A percentile compares a stretch with the other conserved stretches of the same genome.
Conservation (phyloP, 2,329 filamentous ascomycete genomes). For the Mariannaea sp. region DNA sequence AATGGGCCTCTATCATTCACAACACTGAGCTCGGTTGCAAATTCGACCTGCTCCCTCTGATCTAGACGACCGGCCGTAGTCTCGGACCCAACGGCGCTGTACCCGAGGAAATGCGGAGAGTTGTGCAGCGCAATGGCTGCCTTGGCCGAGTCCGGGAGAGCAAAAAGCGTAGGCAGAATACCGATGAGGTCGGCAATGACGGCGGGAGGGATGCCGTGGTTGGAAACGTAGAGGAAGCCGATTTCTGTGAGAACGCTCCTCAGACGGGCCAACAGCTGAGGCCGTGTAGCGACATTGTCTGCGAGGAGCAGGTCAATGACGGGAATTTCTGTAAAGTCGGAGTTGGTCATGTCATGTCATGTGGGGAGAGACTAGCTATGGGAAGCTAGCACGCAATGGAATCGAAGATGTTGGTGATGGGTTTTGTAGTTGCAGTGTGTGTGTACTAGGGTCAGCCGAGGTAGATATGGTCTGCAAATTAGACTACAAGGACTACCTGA, state of each 20-base stretch:
- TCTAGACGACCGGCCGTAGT: constrained; percentile 59
- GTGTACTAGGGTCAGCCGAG: too few relatives aligned
- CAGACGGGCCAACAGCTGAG: constrained; percentile 48
- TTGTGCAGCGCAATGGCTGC: constrained; percentile 50
- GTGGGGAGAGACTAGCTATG: too few relatives aligned
- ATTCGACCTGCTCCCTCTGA: constrained; percentile 63
- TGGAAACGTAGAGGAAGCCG: constrained; percentile 58
- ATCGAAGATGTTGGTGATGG: too few relatives aligned
- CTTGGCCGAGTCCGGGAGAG: constrained; percentile 46
- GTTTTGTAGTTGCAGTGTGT: too few relatives aligned
- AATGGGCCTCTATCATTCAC: constrained; percentile 43
- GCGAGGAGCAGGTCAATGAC: constrained; percentile 54
- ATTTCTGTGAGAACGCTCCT: constrained; percentile 54
- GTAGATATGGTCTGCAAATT: too few relatives aligned
- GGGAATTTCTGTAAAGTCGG: constrained; percentile 49
- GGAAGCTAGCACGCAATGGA: too few relatives aligned
- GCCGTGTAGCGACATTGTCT: constrained; percentile 41
- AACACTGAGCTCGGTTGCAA: constrained; percentile 57
- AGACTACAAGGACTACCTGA: too few relatives aligned
- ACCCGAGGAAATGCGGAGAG: constrained; percentile 65
- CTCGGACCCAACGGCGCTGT: constrained; percentile 60
- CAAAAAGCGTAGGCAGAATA: constrained; percentile 51
- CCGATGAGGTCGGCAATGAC: constrained; percentile 46
- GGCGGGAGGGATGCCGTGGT: constrained; percentile 50
- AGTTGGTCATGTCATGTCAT: too few relatives aligned